Conservation (phyloP, 495 filamentous ascomycete species). For the Xylaria cubensis region DNA sequence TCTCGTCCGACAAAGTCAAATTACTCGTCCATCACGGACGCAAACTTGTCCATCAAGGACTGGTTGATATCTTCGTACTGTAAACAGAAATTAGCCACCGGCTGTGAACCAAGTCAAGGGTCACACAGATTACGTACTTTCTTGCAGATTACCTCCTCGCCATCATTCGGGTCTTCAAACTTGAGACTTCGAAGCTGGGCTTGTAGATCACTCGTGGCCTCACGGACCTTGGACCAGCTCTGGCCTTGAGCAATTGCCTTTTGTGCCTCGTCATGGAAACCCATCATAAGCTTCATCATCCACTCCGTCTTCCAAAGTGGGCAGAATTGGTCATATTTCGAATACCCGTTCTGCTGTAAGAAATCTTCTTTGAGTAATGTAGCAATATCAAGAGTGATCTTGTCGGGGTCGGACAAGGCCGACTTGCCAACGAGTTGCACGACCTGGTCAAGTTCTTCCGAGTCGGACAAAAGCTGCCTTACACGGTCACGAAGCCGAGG, state of each 20-base stretch:
- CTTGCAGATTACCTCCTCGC: slow-evolving; percentile 73
- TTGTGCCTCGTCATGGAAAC: slow-evolving; percentile 95
- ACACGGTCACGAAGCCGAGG: slow-evolving; percentile 90
- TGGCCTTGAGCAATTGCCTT: slow-evolving; percentile 91
- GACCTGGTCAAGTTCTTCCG: slow-evolving; percentile 97
- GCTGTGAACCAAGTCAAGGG: slow-evolving; percentile 25
- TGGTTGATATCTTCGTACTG: slow-evolving; percentile 92
- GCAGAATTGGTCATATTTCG: slow-evolving; percentile 98
- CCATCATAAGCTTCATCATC: slow-evolving; percentile 99
- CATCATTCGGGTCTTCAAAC: slow-evolving; percentile 87
- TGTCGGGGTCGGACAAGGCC: slow-evolving; percentile 93
- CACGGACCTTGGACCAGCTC: slow-evolving; percentile 89
- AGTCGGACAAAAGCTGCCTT: slow-evolving; percentile 89
- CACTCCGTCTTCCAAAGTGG: slow-evolving; percentile 99
- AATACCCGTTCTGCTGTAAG: slow-evolving; percentile 98
- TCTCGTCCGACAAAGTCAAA: not conserved
- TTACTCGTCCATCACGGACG: slow-evolving; percentile 92
- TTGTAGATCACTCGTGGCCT: slow-evolving; percentile 87
- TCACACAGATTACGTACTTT: slow-evolving; percentile 61
- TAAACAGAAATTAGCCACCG: slow-evolving; percentile 11
- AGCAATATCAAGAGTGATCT: slow-evolving; percentile 96
- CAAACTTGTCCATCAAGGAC: slow-evolving; percentile 94
- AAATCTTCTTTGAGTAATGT: slow-evolving; percentile 97
- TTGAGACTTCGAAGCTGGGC: slow-evolving; percentile 86
- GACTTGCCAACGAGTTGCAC: slow-evolving; percentile 98